These are phyloP conservation scores for Trebouxia sp. DNA, from an alignment of 139 green algal species.

Conservation along the genomic window DNA sequence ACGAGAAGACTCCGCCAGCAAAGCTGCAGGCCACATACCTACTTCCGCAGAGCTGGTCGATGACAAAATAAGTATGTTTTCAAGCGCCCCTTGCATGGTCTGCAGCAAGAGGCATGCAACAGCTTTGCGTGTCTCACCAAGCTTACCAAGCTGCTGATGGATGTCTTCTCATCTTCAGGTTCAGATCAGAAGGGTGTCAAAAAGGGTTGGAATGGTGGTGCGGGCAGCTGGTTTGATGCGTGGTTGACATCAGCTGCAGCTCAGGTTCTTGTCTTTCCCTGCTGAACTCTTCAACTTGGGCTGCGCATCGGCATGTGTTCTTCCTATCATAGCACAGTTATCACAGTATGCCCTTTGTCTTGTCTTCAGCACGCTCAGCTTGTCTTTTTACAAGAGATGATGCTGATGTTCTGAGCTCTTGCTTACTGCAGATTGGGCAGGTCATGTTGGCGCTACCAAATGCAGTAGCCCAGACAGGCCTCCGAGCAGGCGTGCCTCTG, in stretches of 20 bases:
- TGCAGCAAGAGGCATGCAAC: not conserved
- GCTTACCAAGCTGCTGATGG: no score
- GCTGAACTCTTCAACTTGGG: not conserved
- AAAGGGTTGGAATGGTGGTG: conserved; percentile 14
- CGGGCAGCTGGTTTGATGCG: conserved; percentile 26
- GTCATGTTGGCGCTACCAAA: conserved; percentile 23
- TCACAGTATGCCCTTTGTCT: not conserved
- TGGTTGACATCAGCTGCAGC: conserved; percentile 29
- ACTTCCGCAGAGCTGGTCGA: not conserved
- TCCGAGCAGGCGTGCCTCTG: conserved; percentile 20
- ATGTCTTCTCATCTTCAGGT: not conserved
- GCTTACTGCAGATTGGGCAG: conserved; percentile 7
- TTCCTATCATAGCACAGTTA: not conserved
- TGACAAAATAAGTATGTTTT: not conserved
- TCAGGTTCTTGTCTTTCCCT: not conserved
- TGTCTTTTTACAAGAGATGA: not conserved
- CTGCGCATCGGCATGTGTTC: not conserved
- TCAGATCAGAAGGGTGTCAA: not conserved
- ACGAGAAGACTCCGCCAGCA: conserved; percentile 9
- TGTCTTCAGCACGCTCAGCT: not conserved
- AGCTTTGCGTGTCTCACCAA: no score
- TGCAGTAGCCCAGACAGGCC: conserved; percentile 22
- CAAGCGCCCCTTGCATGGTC: not conserved
- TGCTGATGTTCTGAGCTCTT: not conserved
- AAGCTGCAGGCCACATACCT: not conserved